Evolutionary conservation across 305 asterid genomes (phyloP).

Genomic region (Salvia sclarea): DNA sequence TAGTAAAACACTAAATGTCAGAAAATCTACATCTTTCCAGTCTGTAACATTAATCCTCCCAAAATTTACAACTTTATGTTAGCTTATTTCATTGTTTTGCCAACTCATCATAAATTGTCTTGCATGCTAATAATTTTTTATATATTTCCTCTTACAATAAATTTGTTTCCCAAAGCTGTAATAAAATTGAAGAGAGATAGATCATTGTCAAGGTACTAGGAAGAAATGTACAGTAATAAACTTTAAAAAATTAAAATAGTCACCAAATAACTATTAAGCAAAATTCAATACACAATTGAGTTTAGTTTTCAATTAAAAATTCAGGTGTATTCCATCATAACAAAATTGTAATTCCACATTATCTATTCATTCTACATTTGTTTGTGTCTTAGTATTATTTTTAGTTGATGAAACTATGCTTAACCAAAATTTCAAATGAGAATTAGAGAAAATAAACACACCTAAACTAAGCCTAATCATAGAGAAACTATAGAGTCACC

Average conservation of each 20-base stretch:
- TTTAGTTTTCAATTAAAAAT: too few relatives aligned
- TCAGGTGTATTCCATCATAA: too few relatives aligned
- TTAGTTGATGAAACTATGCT: neutral
- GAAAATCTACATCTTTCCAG: constrained; percentile 34
- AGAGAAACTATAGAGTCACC: constrained; percentile 15
- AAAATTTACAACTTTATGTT: neutral
- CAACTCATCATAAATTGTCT: constrained; percentile 27
- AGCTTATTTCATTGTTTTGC: constrained; percentile 22
- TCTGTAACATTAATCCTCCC: constrained; percentile 28
- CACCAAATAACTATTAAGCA: too few relatives aligned
- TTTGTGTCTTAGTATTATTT: too few relatives aligned
- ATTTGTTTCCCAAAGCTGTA: neutral
- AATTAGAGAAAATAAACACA: neutral
- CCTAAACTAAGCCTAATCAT: neutral
- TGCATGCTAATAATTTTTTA: neutral
- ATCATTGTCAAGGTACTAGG: neutral
- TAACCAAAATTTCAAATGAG: neutral
- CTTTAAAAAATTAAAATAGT: too few relatives aligned
- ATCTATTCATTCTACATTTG: neutral
- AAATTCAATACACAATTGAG: too few relatives aligned
- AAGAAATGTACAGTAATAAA: neutral
- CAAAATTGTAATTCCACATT: too few relatives aligned
- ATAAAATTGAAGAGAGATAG: neutral
- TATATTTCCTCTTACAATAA: neutral
- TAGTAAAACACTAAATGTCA: constrained; percentile 27